Conservation (phyloP, 1,284 basidiomycete species). For the Puccinia coronata region DNA sequence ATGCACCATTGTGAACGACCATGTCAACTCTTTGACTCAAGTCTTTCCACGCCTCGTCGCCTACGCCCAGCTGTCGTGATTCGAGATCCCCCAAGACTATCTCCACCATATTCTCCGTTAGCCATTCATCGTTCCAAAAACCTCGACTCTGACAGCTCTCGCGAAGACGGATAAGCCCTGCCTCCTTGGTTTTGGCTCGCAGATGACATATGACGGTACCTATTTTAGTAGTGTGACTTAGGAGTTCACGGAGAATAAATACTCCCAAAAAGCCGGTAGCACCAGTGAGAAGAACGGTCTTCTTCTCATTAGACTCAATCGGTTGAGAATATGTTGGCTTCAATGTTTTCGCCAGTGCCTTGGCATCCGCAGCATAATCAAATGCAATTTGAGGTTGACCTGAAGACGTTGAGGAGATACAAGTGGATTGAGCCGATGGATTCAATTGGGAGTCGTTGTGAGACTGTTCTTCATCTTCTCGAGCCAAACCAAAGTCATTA, state of each 20-base stretch:
- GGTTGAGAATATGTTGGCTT: conserved; percentile 66
- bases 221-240: conserved; percentile 68
- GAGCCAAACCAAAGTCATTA: conserved; percentile 75
- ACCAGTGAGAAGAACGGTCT: conserved; percentile 89
- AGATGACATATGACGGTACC: conserved; percentile 89
- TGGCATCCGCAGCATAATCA: conserved; percentile 80
- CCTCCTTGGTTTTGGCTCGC: conserved; percentile 69
- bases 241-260: conserved; percentile 81
- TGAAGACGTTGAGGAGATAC: conserved; percentile 53
- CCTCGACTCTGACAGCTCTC: conserved; percentile 78
- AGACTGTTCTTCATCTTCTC: conserved; percentile 58
- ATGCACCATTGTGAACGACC: conserved; percentile 91
- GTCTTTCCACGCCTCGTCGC: conserved; percentile 68
- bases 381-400: conserved; percentile 52
- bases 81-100: conserved; percentile 87
- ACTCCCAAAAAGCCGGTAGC: conserved; percentile 97
- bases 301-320: conserved; percentile 65
- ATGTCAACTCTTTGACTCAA: conserved; percentile 76
- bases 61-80: conserved; percentile 74
- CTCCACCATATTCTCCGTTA: conserved; percentile 70
- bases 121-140: conserved; percentile 93
- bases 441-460: conserved; percentile 56
- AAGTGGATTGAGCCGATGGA: not conserved
- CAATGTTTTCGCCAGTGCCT: conserved; percentile 67
- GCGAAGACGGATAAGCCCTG: conserved; percentile 72